These are phyloP conservation scores for Gardenia jasminoides DNA, from an alignment of 257 asterid genomes.

Conservation along the genomic window DNA sequence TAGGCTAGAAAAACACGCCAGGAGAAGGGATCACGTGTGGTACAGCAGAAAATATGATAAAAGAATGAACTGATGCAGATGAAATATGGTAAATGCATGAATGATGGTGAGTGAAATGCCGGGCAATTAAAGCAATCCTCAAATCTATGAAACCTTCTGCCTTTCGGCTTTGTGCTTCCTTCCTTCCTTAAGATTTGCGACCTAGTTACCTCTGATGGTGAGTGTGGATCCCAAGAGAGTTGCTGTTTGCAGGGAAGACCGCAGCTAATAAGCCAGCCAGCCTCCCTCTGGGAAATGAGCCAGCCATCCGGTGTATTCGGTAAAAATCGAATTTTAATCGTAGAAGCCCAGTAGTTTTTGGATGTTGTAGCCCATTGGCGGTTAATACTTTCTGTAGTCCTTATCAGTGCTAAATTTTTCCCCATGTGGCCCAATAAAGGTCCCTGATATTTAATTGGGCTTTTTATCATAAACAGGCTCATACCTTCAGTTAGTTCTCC, in stretches of 20 bases:
- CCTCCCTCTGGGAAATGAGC: not conserved
- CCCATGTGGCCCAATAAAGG: too few relatives aligned
- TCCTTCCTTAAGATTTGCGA: conserved; percentile 53
- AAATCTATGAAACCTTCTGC: conserved; percentile 23
- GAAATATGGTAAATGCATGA: conserved; percentile 14
- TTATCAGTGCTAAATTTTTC: too few relatives aligned
- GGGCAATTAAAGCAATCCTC: conserved; percentile 28
- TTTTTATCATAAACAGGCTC: too few relatives aligned
- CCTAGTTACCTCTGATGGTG: conserved; percentile 16
- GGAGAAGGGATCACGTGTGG: conserved; percentile 11
- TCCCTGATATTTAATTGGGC: too few relatives aligned
- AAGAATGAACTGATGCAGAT: conserved; percentile 18
- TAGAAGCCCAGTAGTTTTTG: not conserved
- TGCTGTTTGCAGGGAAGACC: conserved; percentile 16
- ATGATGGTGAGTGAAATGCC: conserved; percentile 16
- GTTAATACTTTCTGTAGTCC: too few relatives aligned
- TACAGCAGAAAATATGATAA: not conserved
- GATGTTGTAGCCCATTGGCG: not conserved
- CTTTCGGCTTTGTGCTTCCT: too few relatives aligned
- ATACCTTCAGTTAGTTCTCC: too few relatives aligned
- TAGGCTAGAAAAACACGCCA: not conserved
- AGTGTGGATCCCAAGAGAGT: conserved; percentile 38
- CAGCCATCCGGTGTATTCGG: too few relatives aligned
- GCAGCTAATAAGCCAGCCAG: not conserved
- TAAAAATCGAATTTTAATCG: not conserved